phyloP scores from a whole-genome alignment of 2,329 filamentous ascomycete genomes.

The Aspergillus quadricinctus region DNA sequence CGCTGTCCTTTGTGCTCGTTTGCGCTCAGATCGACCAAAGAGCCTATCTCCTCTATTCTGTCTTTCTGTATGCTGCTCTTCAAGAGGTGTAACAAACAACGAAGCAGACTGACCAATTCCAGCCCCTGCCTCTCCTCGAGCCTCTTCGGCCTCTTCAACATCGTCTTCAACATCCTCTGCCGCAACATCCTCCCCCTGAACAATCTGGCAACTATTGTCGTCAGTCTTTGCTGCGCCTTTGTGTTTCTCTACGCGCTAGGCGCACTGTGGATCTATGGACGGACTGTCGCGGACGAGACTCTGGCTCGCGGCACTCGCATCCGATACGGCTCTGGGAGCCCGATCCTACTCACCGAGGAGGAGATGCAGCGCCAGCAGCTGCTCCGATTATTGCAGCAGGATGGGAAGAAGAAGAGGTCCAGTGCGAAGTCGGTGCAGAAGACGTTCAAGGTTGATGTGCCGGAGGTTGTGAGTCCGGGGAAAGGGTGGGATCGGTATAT shows the following conservation, averaged over 20 bases:
- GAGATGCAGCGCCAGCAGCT: slow-evolving; percentile 39
- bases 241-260: slow-evolving; percentile 25
- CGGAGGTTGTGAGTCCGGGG: slow-evolving; percentile 16
- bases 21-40: slow-evolving; percentile 21
- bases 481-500: slow-evolving; percentile 20
- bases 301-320: not conserved
- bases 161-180: slow-evolving; percentile 29
- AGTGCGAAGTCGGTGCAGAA: slow-evolving; percentile 18
- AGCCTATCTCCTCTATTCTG: slow-evolving; percentile 23
- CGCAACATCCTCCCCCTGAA: slow-evolving; percentile 25
- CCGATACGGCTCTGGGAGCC: slow-evolving; percentile 7
- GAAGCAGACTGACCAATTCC: slow-evolving; percentile 3
- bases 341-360: slow-evolving; percentile 29
- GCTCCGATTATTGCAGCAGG: slow-evolving; percentile 31
- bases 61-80: slow-evolving; percentile 26
- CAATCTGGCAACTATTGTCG: slow-evolving; percentile 20
- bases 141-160: slow-evolving; percentile 30
- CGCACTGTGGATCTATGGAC: slow-evolving; percentile 23
- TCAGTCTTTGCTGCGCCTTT: slow-evolving; percentile 26
- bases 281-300: slow-evolving; percentile 7
- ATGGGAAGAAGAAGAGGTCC: slow-evolving; percentile 17
- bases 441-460: slow-evolving; percentile 26
- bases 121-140: slow-evolving; percentile 24
- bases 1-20: slow-evolving; percentile 22
- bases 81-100: not conserved